These are phyloP conservation scores for Epichloe glyceriae DNA, from an alignment of 2,329 filamentous ascomycete species.

Conservation along the genomic window DNA sequence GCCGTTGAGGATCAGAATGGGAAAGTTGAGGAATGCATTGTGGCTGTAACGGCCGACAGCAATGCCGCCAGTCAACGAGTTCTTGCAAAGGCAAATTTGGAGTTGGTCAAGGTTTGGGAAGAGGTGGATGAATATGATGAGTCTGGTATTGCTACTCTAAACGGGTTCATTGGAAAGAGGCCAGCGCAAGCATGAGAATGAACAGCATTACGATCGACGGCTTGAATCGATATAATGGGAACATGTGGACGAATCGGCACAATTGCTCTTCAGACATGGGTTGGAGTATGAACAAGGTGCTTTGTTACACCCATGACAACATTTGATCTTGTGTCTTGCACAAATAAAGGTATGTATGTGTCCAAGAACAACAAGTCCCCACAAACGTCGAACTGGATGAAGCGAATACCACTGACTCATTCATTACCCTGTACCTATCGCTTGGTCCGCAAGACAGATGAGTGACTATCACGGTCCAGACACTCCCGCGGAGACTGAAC, in stretches of 20 bases:
- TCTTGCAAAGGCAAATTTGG: constrained; percentile 35
- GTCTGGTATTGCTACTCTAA: constrained; percentile 10
- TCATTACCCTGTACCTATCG: no score
- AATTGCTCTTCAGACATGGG: not conserved
- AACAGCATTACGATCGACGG: not conserved
- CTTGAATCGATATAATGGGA: not conserved
- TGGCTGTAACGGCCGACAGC: constrained; percentile 32
- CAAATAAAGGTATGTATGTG: no score
- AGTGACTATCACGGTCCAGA: no score
- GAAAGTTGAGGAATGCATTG: constrained; percentile 23
- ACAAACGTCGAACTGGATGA: no score
- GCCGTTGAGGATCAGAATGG: constrained; percentile 18
- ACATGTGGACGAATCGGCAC: not conserved
- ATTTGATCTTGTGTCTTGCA: no score
- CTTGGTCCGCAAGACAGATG: no score
- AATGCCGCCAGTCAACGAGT: constrained; percentile 44
- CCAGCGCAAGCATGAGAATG: not conserved
- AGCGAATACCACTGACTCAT: no score
- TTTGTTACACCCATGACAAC: no score
- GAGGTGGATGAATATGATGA: constrained; percentile 14
- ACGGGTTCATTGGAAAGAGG: constrained; percentile 11
- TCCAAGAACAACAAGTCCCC: no score
- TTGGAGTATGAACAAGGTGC: not conserved
- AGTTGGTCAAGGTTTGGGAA: constrained; percentile 27
- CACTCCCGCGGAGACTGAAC: no score